These are phyloP conservation scores for Taphrina pruni DNA, from an alignment of 1,139 yeast species.

Conservation along the genomic window DNA sequence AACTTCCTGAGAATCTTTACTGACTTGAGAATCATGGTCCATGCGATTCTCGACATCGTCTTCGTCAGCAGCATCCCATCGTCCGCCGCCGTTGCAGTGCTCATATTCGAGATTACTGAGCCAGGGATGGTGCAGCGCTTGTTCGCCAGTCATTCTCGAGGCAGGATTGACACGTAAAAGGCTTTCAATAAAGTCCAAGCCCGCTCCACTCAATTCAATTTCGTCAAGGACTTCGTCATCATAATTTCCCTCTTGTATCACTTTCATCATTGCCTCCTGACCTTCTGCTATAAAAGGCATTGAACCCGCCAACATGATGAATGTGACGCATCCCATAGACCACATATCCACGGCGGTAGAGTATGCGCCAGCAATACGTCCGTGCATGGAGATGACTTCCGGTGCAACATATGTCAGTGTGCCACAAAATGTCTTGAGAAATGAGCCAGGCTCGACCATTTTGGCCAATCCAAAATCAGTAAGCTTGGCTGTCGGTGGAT, in stretches of 20 bases:
- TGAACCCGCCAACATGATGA: constrained; percentile 88
- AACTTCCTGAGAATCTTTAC: constrained; percentile 8
- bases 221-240: constrained; percentile 79
- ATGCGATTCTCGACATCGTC: constrained; percentile 23
- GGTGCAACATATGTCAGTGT: constrained; percentile 94
- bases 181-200: constrained; percentile 62
- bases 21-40: constrained; percentile 38
- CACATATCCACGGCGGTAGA: constrained; percentile 91
- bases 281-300: constrained; percentile 97
- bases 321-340: constrained; percentile 95
- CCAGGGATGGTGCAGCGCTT: constrained; percentile 74
- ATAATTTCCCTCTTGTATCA: constrained; percentile 84
- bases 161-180: constrained; percentile 73
- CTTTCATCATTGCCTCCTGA: constrained; percentile 91
- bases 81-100: constrained; percentile 5
- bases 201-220: constrained; percentile 59
- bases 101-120: constrained; percentile 48
- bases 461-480: constrained; percentile 97
- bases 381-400: constrained; percentile 58
- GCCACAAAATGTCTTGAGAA: constrained; percentile 84
- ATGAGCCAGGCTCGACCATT: constrained; percentile 62
- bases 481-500: constrained; percentile 85
- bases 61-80: constrained; percentile 10
- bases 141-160: constrained; percentile 67
- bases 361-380: constrained; percentile 73